Percentiles rank a stretch among this genome's conserved stretches.
These are phyloP conservation scores for Hericium coralloides DNA, from an alignment of 768 basidiomycete species.

Conservation along the genomic window DNA sequence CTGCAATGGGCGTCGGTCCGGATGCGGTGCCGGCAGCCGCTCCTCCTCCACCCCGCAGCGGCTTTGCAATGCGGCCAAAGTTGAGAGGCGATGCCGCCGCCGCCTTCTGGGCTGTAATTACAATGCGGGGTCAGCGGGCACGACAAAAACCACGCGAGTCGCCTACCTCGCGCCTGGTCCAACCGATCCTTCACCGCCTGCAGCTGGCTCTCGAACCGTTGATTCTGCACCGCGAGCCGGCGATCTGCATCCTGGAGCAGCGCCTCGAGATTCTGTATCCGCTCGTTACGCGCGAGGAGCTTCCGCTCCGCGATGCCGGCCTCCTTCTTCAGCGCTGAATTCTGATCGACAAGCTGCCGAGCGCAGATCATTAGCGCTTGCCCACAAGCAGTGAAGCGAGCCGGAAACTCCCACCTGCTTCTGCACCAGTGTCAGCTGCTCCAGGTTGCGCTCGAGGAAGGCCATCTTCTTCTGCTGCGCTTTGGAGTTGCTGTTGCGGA, in stretches of 20 bases:
- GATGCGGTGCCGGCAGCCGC: conserved; percentile 30
- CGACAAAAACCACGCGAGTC: background rate
- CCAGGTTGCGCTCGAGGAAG: conserved; percentile 93
- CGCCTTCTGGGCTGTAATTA: conserved; percentile 62
- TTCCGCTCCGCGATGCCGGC: conserved; percentile 95
- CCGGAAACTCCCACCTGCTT: conserved; percentile 62
- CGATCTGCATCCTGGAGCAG: conserved; percentile 91
- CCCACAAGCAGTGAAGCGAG: background rate
- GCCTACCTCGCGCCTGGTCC: conserved; percentile 84
- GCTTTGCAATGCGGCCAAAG: conserved; percentile 96
- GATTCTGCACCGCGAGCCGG: conserved; percentile 83
- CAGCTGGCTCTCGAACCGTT: conserved; percentile 91
- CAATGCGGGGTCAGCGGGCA: conserved; percentile 9
- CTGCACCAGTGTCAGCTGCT: conserved; percentile 91
- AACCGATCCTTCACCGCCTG: conserved; percentile 88
- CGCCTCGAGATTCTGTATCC: conserved; percentile 93
- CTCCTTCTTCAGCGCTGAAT: conserved; percentile 94
- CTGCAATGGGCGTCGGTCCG: conserved; percentile 32
- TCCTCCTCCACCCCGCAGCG: conserved; percentile 88
- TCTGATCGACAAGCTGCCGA: conserved; percentile 91
- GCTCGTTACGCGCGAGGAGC: conserved; percentile 90
- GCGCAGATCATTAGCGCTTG: conserved; percentile 5
- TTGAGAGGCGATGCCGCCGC: conserved; percentile 61
- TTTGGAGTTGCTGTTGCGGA: conserved; percentile 96
- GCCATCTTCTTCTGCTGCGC: conserved; percentile 99